Percentiles rank a stretch among this genome's conserved stretches.
phyloP scores from a whole-genome alignment of 1,284 basidiomycete genomes.

The Meira miltonrushii region DNA sequence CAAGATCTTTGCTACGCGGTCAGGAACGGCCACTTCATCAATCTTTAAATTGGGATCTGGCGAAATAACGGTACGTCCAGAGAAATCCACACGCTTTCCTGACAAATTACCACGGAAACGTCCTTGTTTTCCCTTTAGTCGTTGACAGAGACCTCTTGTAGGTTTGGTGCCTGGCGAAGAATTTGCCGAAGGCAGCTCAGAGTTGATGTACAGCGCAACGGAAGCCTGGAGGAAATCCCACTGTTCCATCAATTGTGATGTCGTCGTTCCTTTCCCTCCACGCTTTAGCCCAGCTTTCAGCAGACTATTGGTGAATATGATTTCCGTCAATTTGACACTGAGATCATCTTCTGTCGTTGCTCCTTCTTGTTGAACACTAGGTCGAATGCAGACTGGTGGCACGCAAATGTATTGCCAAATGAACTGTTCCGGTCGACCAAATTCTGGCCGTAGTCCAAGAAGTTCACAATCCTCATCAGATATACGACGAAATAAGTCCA shows the following conservation, averaged over 20 bases:
- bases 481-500: constrained; percentile 88
- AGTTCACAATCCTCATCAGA: constrained; percentile 91
- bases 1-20: constrained; percentile 88
- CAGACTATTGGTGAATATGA: constrained; percentile 87
- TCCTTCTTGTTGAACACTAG: constrained; percentile 89
- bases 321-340: constrained; percentile 94
- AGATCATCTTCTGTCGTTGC: constrained; percentile 86
- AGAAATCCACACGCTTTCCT: constrained; percentile 98
- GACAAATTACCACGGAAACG: constrained; percentile 97
- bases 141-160: constrained; percentile 80
- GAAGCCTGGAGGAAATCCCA: constrained; percentile 96
- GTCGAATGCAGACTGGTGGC: constrained; percentile 93
- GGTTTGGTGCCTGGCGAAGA: constrained; percentile 46
- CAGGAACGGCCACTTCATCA: constrained; percentile 78
- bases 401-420: constrained; percentile 99
- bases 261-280: constrained; percentile 50
- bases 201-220: constrained; percentile 97
- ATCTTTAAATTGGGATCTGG: constrained; percentile 97
- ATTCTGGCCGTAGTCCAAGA: constrained; percentile 79
- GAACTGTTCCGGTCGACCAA: constrained; percentile 91
- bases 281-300: constrained; percentile 85
- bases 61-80: constrained; percentile 95
- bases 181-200: constrained; percentile 74
- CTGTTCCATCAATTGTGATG: constrained; percentile 63
- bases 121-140: constrained; percentile 97